A percentile compares a stretch with the other conserved stretches of the same genome.
These are phyloP conservation scores for Thermomyces lanuginosus DNA, from an alignment of 2,329 filamentous ascomycete genomes.

Conservation along the genomic window DNA sequence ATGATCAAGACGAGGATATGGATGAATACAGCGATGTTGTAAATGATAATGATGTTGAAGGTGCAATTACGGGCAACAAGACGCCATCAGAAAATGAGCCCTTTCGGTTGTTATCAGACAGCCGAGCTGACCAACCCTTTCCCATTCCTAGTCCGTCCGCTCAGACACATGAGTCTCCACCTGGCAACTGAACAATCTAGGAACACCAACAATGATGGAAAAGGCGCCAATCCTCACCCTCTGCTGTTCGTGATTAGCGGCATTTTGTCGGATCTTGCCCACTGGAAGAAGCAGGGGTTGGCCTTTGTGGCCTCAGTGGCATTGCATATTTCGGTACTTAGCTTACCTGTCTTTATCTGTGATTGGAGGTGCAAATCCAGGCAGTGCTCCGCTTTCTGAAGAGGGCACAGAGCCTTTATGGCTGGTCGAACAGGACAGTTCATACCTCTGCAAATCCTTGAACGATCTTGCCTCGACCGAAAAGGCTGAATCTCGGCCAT, in stretches of 20 bases:
- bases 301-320: conserved; percentile 49
- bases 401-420: conserved; percentile 39
- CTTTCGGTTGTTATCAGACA: too few relatives aligned
- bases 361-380: conserved; percentile 45
- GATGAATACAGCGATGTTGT: too few relatives aligned
- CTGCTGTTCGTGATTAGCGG: conserved; percentile 36
- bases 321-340: conserved; percentile 42
- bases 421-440: conserved; percentile 37
- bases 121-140: too few relatives aligned
- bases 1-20: conserved; percentile 7
- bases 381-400: conserved; percentile 49
- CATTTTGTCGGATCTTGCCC: conserved; percentile 45
- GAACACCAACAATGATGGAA: too few relatives aligned
- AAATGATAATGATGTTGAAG: too few relatives aligned
- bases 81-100: too few relatives aligned
- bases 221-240: too few relatives aligned
- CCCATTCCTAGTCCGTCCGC: too few relatives aligned
- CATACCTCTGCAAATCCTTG: conserved; percentile 42
- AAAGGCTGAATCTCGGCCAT: conserved; percentile 11
- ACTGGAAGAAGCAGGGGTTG: conserved; percentile 41
- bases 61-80: too few relatives aligned
- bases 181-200: too few relatives aligned
- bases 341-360: conserved; percentile 45
- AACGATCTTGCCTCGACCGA: conserved; percentile 40
- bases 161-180: too few relatives aligned